Conservation (phyloP, 2,329 filamentous ascomycete species). For the Xylariaceae sp. region DNA sequence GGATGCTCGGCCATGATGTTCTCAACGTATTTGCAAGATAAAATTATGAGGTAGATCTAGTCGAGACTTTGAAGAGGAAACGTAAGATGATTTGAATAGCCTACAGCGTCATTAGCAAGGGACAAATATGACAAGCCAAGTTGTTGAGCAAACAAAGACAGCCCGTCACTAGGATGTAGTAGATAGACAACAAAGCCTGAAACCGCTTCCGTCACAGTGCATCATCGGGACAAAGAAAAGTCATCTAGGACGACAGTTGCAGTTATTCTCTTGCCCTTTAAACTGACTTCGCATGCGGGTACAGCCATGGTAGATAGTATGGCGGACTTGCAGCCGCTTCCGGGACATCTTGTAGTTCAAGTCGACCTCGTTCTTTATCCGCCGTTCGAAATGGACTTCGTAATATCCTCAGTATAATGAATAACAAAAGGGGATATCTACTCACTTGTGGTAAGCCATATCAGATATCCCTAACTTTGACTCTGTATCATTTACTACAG, state of each 20-base stretch:
- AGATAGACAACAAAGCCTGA: neutral
- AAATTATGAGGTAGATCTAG: neutral
- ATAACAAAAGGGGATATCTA: neutral
- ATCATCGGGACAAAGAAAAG: neutral
- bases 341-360: neutral
- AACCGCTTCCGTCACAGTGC: neutral
- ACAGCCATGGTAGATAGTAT: neutral
- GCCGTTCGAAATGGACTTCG: constrained; percentile 5
- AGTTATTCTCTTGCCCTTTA: neutral
- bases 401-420: neutral
- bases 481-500: neutral
- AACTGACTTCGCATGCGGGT: neutral
- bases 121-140: neutral
- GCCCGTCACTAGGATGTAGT: neutral
- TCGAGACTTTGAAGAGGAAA: neutral
- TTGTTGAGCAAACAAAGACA: neutral
- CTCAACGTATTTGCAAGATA: neutral
- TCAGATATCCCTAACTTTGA: neutral
- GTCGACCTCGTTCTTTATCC: neutral
- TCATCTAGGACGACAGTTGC: neutral
- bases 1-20: neutral
- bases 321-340: neutral
- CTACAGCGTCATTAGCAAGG: neutral
- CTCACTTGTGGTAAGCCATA: neutral
- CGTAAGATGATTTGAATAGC: neutral